Base-by-base conservation (phyloP, 139 green algal species). In the Closterium sp. region DNA sequence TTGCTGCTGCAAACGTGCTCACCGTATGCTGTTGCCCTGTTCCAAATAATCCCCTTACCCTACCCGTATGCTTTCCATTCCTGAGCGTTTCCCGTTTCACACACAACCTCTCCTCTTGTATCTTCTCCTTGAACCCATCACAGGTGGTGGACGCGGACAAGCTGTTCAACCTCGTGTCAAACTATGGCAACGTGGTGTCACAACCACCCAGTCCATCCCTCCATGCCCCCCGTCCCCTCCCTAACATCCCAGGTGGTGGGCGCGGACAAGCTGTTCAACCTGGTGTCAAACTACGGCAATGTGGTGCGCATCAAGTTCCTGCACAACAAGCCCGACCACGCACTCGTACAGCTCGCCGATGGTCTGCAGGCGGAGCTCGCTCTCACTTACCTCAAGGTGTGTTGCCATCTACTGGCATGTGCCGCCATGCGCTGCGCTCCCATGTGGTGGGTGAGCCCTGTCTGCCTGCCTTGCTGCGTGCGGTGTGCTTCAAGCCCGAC, bases 271-370 rank as follows among this genome's bases (percentile, higher is more conserved):
- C 93, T 95, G 30, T 95, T 95, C 90, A 95, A 95, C 70, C 91
- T 95, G 24, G 94, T 95, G 85, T 95, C 93, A 87, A 95, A 94
- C 86, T 95, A 95, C 31, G 93, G 93, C 88, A 95, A 95, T 34
- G 42, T 95, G 27, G 29, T 95, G 30, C 85, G 91, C 9, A 92
- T 94, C 70, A 95, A 95, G 93, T 93, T 95, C 91, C 34, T 95
- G 21, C 91, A 95, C 34, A 95, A 95, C 86, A 95, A 95, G 91
- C 93, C 93, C 21, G 93, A 95, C 62, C 93, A 95, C 22, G 93
- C 93, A 9, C 86, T 95, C 28, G 50, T 95, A 4, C 50, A 95
- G 45, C 92, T 95, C 91, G 91, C 31, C 4, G 93, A 95, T 11
- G 86, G 70, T 11, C 45, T 94, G 22, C 93, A 95, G 86, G 93